Conservation (phyloP, 225 moss, liverwort and hornwort genomes). For the Sphagnum contortum region DNA sequence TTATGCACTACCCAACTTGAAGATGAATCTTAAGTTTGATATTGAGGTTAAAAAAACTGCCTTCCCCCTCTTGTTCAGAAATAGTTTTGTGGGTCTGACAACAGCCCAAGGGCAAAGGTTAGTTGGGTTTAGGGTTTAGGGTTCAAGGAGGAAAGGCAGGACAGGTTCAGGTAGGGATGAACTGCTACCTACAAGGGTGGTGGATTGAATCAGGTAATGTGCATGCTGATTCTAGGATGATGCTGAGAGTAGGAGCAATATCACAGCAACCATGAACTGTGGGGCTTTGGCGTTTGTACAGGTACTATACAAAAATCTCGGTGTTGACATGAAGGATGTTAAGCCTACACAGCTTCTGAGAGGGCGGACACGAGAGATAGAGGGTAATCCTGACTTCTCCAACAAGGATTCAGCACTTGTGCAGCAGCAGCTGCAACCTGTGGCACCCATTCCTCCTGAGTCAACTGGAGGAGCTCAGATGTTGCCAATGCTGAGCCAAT, state of each 20-base stretch:
- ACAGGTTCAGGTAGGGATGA: no score
- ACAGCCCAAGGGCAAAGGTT: no score
- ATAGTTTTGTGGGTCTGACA: no score
- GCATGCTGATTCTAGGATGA: no score
- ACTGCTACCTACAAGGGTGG: no score
- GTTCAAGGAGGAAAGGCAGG: no score
- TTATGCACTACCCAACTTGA: constrained; percentile 73
- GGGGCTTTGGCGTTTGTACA: constrained; percentile 6
- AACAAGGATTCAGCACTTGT: constrained; percentile 62
- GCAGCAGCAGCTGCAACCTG: constrained; percentile 38
- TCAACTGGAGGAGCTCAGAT: constrained; percentile 5
- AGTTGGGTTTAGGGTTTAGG: no score
- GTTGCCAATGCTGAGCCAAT: constrained; percentile 14
- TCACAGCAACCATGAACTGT: no score
- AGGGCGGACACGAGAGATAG: constrained; percentile 67
- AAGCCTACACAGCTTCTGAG: constrained; percentile 83
- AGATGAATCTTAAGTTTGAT: constrained; percentile 98
- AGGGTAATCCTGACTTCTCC: constrained; percentile 95
- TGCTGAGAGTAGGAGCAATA: no score
- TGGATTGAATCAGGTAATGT: no score
- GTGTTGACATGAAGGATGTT: constrained; percentile 84
- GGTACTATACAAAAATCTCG: constrained; percentile 86
- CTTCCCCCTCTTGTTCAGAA: no score
- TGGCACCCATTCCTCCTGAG: constrained; percentile 16
- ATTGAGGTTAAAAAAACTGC: constrained; percentile 51